Percentiles rank a stretch among this genome's conserved stretches.
phyloP scores from a whole-genome alignment of 1,284 basidiomycete species.

The Trichosporon ovoides region DNA sequence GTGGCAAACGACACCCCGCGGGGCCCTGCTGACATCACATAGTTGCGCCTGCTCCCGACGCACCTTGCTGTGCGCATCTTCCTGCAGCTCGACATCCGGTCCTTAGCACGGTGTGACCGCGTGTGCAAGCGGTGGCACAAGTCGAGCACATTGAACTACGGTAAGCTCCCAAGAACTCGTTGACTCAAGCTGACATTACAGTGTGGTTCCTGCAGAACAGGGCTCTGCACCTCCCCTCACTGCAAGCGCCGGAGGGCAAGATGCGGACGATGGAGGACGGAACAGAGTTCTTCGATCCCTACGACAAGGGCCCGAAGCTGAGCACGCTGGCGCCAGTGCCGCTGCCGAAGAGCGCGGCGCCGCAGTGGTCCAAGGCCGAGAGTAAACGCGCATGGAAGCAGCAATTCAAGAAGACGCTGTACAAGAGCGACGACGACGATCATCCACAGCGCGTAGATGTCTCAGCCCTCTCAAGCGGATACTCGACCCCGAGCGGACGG shows the following conservation, averaged over 20 bases:
- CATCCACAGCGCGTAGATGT: constrained; percentile 44
- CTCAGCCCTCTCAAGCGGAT: constrained; percentile 54
- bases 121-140: constrained; percentile 80
- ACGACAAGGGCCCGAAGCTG: constrained; percentile 50
- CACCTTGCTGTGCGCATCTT: constrained; percentile 74
- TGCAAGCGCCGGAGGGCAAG: constrained; percentile 35
- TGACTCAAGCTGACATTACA: constrained; percentile 40
- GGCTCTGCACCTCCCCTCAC: constrained; percentile 50
- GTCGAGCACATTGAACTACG: constrained; percentile 83
- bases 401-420: constrained; percentile 38
- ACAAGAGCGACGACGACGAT: constrained; percentile 31
- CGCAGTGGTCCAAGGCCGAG: constrained; percentile 50
- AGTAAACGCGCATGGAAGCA: constrained; percentile 44
- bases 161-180: constrained; percentile 53
- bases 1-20: neutral
- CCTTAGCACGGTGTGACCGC: constrained; percentile 68
- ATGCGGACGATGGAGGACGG: constrained; percentile 48
- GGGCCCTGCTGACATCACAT: constrained; percentile 8
- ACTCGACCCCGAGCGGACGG: constrained; percentile 61
- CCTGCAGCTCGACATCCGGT: constrained; percentile 57
- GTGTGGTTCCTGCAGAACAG: constrained; percentile 78
- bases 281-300: constrained; percentile 48
- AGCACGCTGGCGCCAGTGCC: constrained; percentile 51
- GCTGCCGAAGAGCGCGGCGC: constrained; percentile 49
- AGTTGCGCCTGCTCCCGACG: constrained; percentile 66